Evolutionary conservation across 352 stramenopile species (phyloP).

Genomic region (Globisporangium echinulatum): DNA sequence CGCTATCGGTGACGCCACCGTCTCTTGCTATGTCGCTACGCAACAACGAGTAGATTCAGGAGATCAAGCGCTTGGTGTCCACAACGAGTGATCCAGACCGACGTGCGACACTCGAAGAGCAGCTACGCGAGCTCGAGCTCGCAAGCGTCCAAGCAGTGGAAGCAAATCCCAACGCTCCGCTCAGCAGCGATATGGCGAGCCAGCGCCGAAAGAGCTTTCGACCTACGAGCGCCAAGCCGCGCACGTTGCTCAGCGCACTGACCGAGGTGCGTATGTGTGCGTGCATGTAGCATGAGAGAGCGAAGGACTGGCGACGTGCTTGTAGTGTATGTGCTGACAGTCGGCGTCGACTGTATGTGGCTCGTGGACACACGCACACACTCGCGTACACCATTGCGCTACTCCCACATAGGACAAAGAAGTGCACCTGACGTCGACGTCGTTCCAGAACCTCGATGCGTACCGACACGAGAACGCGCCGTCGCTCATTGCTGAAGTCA

Average conservation of each 20-base stretch:
- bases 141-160: conserved; percentile 44
- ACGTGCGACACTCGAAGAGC: conserved; percentile 51
- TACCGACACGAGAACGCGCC: conserved; percentile 30
- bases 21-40: no score
- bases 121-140: conserved; percentile 58
- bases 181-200: conserved; percentile 1
- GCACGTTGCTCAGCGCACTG: conserved; percentile 45
- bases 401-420: conserved; percentile 35
- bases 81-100: conserved; percentile 58
- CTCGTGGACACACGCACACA: background rate
- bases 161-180: conserved; percentile 4
- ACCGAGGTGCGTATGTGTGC: conserved; percentile 24
- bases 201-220: conserved; percentile 65
- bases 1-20: no score
- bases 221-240: conserved; percentile 57
- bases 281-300: conserved; percentile 1
- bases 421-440: conserved; percentile 33
- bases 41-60: conserved; percentile 39
- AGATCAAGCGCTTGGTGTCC: conserved; percentile 74
- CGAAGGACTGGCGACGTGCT: no score
- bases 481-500: conserved; percentile 50
- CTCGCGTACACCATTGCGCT: background rate
- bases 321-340: background rate
- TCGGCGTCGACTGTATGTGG: background rate
- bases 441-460: conserved; percentile 32